Evolutionary conservation across 2,329 filamentous ascomycete genomes (phyloP).

Genomic region (Fusarium paranaense): DNA sequence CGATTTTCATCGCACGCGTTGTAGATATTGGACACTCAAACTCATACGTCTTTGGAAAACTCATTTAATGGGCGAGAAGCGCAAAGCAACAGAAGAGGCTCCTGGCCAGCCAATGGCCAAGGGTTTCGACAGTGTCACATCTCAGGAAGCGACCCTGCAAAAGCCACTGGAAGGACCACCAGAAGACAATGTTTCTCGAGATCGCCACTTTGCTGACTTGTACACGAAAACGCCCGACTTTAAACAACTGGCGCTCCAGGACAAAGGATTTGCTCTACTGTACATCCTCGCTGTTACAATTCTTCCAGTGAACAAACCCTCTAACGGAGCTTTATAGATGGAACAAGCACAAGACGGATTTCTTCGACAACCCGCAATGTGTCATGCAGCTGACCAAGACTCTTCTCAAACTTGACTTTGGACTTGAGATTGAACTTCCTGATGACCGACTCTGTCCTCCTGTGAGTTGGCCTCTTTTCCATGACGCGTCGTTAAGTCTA

Average conservation of each 20-base stretch:
- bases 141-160: background rate
- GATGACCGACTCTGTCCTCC: conserved; percentile 87
- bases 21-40: background rate
- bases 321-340: conserved; percentile 28
- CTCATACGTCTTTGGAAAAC: background rate
- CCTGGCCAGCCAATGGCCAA: background rate
- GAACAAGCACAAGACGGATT: conserved; percentile 38
- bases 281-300: conserved; percentile 39
- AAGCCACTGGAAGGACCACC: conserved; percentile 1
- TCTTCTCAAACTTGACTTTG: conserved; percentile 81
- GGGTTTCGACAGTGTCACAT: background rate
- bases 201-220: conserved; percentile 52
- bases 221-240: conserved; percentile 59
- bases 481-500: background rate
- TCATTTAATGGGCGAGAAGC: conserved; percentile 36
- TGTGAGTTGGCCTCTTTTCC: conserved; percentile 57
- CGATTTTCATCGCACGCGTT: background rate
- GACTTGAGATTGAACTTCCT: conserved; percentile 76
- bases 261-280: conserved; percentile 57
- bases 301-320: background rate
- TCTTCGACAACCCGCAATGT: conserved; percentile 83
- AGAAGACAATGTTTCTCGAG: conserved; percentile 26
- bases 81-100: conserved; percentile 32
- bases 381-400: conserved; percentile 86
- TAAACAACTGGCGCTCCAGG: conserved; percentile 53